These are phyloP conservation scores for Aspergillus phoenicis DNA, from an alignment of 2,329 filamentous ascomycete genomes.

Conservation along the genomic window DNA sequence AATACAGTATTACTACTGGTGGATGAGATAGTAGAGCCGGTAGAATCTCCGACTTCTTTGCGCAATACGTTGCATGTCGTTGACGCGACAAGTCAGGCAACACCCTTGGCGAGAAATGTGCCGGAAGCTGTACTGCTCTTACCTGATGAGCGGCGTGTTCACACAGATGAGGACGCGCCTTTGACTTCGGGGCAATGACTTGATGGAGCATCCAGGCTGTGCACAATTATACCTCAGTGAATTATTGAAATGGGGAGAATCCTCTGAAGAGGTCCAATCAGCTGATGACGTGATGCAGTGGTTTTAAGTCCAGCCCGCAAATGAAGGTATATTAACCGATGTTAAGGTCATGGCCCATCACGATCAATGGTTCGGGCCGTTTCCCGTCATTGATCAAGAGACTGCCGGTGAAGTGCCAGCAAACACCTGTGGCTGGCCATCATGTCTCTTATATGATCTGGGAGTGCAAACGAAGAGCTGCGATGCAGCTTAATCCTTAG, in stretches of 20 bases:
- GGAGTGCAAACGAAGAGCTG: conserved; percentile 20
- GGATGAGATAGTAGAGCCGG: conserved; percentile 20
- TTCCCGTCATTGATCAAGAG: conserved; percentile 24
- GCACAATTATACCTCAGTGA: no score
- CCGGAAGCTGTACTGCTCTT: conserved; percentile 18
- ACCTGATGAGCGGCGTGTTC: conserved; percentile 14
- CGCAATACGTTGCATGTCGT: conserved; percentile 1
- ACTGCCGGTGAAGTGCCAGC: conserved; percentile 21
- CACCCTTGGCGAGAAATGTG: conserved; percentile 17
- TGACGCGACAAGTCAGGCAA: neutral
- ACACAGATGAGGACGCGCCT: conserved; percentile 16
- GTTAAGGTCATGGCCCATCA: conserved; percentile 28
- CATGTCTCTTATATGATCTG: conserved; percentile 21
- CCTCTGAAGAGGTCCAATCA: no score
- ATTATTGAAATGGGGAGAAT: no score
- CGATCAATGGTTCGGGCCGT: conserved; percentile 28
- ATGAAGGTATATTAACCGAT: no score
- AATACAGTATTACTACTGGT: conserved; percentile 17
- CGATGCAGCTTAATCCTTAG: conserved; percentile 36
- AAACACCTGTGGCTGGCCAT: conserved; percentile 15
- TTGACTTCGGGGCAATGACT: no score
- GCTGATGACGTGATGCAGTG: no score
- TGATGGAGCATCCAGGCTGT: no score
- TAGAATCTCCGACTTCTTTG: neutral
- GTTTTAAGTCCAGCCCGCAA: no score